Conservation (phyloP, 2,329 filamentous ascomycete genomes). For the Hymenoscyphus occultus region DNA sequence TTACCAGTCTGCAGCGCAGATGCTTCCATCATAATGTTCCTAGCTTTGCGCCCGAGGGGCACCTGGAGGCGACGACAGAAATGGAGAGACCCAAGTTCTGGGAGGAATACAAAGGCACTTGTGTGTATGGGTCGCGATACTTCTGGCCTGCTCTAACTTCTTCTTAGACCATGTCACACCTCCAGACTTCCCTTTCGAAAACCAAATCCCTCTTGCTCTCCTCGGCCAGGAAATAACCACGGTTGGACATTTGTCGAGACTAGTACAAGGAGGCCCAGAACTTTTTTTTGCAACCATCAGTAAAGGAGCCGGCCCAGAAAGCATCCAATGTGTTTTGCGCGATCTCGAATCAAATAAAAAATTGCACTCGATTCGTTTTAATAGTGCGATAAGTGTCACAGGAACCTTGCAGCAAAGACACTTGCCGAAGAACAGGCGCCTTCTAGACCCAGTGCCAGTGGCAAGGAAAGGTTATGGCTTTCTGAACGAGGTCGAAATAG, state of each 20-base stretch:
- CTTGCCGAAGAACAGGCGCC: slow-evolving; percentile 19
- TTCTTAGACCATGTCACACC: slow-evolving; percentile 14
- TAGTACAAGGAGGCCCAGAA: slow-evolving; percentile 64
- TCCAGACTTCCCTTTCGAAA: slow-evolving; percentile 18
- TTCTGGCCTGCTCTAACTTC: slow-evolving; percentile 2
- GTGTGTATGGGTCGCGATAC: slow-evolving; percentile 20
- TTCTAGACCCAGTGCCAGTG: slow-evolving; percentile 5
- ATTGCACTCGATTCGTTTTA: slow-evolving; percentile 46
- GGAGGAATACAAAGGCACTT: slow-evolving; percentile 30
- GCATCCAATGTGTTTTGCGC: slow-evolving; percentile 36
- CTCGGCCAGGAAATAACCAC: slow-evolving; percentile 48
- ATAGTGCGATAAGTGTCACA: slow-evolving; percentile 52
- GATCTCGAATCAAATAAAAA: slow-evolving; percentile 37
- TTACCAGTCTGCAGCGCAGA: slow-evolving; percentile 5
- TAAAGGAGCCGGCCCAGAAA: slow-evolving; percentile 40
- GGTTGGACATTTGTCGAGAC: slow-evolving; percentile 70
- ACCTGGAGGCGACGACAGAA: not conserved
- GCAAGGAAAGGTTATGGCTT: not conserved
- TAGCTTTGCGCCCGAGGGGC: slow-evolving; percentile 13
- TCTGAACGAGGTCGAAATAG: slow-evolving; percentile 50
- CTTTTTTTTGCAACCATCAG: slow-evolving; percentile 64
- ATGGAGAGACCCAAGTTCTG: slow-evolving; percentile 20
- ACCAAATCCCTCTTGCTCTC: slow-evolving; percentile 9
- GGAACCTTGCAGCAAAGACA: slow-evolving; percentile 36
- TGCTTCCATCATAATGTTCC: slow-evolving; percentile 19